Evolutionary conservation across 495 filamentous ascomycete genomes (phyloP).

Genomic region (Daldinia grandis): DNA sequence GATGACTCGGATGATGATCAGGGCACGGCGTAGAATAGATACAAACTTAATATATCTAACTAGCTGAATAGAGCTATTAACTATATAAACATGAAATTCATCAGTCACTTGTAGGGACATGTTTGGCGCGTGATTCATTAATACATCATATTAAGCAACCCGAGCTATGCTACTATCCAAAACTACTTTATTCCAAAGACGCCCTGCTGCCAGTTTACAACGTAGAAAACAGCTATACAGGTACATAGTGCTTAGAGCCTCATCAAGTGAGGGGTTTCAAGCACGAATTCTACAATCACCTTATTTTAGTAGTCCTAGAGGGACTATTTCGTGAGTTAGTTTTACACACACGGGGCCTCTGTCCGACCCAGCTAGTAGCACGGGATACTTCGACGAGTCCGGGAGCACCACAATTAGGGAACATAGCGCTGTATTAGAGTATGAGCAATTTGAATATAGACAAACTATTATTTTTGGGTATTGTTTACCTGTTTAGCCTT

Average conservation of each 20-base stretch:
- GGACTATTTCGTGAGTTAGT: neutral
- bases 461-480: conserved; percentile 31
- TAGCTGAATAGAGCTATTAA: conserved; percentile 6
- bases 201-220: neutral
- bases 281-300: neutral
- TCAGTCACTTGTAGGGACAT: neutral
- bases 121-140: neutral
- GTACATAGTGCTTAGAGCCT: neutral
- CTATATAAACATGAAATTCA: conserved; percentile 1
- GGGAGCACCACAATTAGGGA: neutral
- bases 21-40: conserved; percentile 2
- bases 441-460: conserved; percentile 35
- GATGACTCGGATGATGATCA: conserved; percentile 42
- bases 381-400: conserved; percentile 1
- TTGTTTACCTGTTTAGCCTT: conserved; percentile 39
- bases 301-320: neutral
- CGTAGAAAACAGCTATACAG: neutral
- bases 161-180: neutral
- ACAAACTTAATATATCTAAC: neutral
- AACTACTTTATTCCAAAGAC: neutral
- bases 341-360: neutral
- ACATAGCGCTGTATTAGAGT: conserved; percentile 36
- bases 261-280: neutral
- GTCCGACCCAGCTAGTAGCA: conserved; percentile 1
- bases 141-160: neutral